Base-by-base conservation (phyloP, 2,329 filamentous ascomycete genomes). In the Emergomyces orientalis region DNA sequence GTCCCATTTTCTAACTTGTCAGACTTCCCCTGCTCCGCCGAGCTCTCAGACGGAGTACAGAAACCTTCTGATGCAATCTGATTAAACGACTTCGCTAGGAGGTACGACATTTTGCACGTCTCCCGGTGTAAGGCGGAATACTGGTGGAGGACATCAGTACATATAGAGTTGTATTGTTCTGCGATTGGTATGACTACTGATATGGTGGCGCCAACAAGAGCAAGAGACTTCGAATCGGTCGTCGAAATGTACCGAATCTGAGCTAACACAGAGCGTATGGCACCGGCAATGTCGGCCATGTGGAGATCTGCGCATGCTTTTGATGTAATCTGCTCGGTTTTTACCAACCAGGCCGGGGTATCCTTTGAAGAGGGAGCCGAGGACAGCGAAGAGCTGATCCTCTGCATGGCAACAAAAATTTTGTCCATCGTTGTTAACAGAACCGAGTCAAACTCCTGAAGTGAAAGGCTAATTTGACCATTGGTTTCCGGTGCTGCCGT, bases 1-100 rank as follows among this genome's bases (percentile, higher is more conserved):
- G 92, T 97, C 19, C 95, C 95, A 45, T 86, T 86, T 75, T 99
- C 93, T 37, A 97, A 80, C 69, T 96, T 89, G 14, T 92, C 90
- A 30, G 85, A 83, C 64, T 89, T 84, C 25, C 84, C 85, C 59
- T 86, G 82, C 63, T 87, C 85, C 58, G 87, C 85, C 49, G 90
- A 84, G 69, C 91, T 88, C 69, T 97, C 92, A 27, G 88, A 82
- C 0, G 94, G 94, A 25, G 87, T 90, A 72, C 94, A 99, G 80
- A 97, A 97, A 1, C 94, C 94, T 72, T 95, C 86, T 0, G 86
- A 83, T 1, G 89, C 86, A 59, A 99, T 84, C 63, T 91, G 87
- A 1, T 85, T 84, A 73, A 97, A 96, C 0, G 86, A 84, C 59
- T 87, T 90, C 41, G 87, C 84, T 54, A 99, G 82, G 17, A 87